A percentile compares a stretch with the other conserved stretches of the same genome.
phyloP scores from a whole-genome alignment of 148 eudicot species.

The Rhododendron vialii region DNA sequence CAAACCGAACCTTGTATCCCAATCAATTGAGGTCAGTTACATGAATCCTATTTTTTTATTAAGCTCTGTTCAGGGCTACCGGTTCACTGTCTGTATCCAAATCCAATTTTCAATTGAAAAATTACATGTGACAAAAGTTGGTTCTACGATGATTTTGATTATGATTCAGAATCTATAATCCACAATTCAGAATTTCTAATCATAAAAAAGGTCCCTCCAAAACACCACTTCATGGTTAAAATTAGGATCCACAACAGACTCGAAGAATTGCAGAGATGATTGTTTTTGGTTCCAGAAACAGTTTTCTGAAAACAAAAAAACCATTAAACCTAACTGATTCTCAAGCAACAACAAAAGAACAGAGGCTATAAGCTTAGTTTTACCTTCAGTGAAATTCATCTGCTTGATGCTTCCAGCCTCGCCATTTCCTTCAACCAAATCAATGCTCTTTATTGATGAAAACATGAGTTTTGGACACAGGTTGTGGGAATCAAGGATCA shows the following conservation, averaged over 20 bases:
- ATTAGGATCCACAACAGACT: not conserved
- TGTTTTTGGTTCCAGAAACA: not conserved
- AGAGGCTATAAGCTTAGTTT: not conserved
- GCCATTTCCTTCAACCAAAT: constrained; percentile 21
- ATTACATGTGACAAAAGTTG: not conserved
- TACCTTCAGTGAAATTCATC: constrained; percentile 24
- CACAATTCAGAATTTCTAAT: not conserved
- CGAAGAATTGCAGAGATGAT: not conserved
- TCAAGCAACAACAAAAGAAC: not conserved
- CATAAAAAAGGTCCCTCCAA: not conserved
- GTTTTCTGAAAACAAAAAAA: not conserved
- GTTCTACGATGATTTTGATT: not conserved
- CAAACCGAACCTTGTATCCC: too few species aligned
- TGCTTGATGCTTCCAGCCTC: constrained; percentile 29
- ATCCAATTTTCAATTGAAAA: not conserved
- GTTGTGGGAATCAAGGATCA: constrained; percentile 19
- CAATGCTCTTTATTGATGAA: constrained; percentile 18
- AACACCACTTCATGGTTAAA: not conserved
- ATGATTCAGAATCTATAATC: not conserved
- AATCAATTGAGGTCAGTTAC: too few species aligned
- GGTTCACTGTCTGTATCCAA: not conserved
- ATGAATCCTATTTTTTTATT: too few species aligned
- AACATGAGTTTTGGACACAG: constrained; percentile 18
- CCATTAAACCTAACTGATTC: not conserved
- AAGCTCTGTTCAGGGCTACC: too few species aligned